These are phyloP conservation scores for Tolypocladium sp. DNA, from an alignment of 2,329 filamentous ascomycete genomes.

Conservation along the genomic window DNA sequence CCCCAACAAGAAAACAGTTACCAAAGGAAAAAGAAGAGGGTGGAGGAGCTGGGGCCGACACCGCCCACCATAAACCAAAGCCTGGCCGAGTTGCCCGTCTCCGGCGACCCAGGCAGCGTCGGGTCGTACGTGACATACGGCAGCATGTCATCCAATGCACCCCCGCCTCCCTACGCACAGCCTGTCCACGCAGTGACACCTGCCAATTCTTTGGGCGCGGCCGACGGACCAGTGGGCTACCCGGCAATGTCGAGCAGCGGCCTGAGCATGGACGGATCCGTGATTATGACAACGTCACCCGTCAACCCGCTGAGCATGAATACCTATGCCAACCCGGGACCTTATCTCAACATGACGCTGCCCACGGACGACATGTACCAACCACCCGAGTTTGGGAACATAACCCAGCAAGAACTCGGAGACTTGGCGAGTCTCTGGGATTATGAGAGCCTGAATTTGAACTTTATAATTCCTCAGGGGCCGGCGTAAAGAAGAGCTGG, in stretches of 20 bases:
- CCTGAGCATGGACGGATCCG: not conserved
- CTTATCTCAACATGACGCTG: slow-evolving; percentile 6
- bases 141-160: not conserved
- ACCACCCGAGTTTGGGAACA: slow-evolving; percentile 13
- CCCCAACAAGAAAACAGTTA: slow-evolving; percentile 1
- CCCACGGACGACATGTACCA: slow-evolving; percentile 6
- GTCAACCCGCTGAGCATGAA: not conserved
- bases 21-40: slow-evolving; percentile 4
- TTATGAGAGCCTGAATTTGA: slow-evolving; percentile 21
- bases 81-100: not conserved
- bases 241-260: not conserved
- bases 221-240: not conserved
- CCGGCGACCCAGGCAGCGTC: slow-evolving; percentile 1
- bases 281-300: not conserved
- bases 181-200: not conserved
- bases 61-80: slow-evolving; percentile 1
- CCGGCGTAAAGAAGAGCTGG: not conserved
- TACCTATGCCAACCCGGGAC: not conserved
- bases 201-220: not conserved
- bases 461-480: slow-evolving; percentile 15
- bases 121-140: slow-evolving; percentile 1
- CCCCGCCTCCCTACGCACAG: not conserved
- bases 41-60: slow-evolving; percentile 3
- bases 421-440: slow-evolving; percentile 23
- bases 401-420: slow-evolving; percentile 23